A percentile compares a stretch with the other conserved stretches of the same genome.
phyloP scores from a whole-genome alignment of 129 eudicot species.

The Solidago caesia region DNA sequence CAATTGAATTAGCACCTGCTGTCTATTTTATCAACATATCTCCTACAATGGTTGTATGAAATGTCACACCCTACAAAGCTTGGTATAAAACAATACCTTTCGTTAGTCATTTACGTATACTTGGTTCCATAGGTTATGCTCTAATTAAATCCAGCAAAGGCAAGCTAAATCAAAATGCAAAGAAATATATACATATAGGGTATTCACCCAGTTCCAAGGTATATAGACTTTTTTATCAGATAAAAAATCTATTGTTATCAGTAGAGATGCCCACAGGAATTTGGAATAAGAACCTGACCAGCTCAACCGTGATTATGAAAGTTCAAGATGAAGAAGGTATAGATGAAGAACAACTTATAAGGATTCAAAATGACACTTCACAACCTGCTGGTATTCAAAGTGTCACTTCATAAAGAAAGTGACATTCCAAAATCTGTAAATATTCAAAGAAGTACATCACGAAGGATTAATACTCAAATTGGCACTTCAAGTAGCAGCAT shows the following conservation, averaged over 20 bases:
- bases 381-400: neutral
- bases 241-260: no score
- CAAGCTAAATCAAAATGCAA: neutral
- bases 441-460: neutral
- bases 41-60: conserved; percentile 2
- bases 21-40: conserved; percentile 2
- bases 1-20: neutral
- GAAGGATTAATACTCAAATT: neutral
- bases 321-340: neutral
- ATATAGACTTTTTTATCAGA: neutral
- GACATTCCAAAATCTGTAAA: neutral
- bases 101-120: neutral
- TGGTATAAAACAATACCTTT: conserved; percentile 2
- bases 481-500: neutral
- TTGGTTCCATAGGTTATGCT: neutral
- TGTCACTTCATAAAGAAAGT: neutral
- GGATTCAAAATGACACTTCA: no score
- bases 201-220: neutral
- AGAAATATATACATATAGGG: neutral
- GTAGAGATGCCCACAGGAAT: neutral
- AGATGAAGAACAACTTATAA: no score
- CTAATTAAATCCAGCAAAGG: neutral
- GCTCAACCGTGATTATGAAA: neutral
- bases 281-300: neutral
- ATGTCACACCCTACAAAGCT: neutral